Evolutionary conservation across 2,329 filamentous ascomycete species (phyloP).

Genomic region (Alternaria sp.): DNA sequence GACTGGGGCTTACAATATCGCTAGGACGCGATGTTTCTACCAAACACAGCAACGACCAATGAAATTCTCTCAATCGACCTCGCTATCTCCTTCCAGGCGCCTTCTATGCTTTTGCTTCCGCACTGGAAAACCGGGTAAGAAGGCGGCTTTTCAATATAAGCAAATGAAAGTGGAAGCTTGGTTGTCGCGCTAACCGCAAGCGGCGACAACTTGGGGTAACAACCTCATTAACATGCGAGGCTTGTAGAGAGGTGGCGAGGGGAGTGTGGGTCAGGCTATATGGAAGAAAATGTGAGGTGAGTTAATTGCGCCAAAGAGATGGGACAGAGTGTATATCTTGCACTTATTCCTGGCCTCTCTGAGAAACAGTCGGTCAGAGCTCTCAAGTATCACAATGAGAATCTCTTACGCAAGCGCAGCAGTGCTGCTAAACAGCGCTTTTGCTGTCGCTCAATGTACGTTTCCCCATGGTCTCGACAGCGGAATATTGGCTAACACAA

Average conservation of each 20-base stretch:
- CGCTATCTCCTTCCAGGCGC: conserved; percentile 8
- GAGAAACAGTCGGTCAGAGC: neutral
- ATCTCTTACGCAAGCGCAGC: conserved; percentile 6
- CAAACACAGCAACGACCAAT: conserved; percentile 11
- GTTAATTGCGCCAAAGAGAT: neutral
- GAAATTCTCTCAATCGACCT: neutral
- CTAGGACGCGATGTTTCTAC: neutral
- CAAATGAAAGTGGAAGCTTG: conserved; percentile 11
- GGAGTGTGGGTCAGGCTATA: neutral
- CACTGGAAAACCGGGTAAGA: conserved; percentile 11
- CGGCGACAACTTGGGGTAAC: neutral
- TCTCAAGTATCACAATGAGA: conserved; percentile 1
- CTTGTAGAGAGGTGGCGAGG: neutral
- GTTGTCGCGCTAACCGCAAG: conserved; percentile 1
- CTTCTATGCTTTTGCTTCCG: conserved; percentile 1
- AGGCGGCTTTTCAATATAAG: conserved; percentile 7
- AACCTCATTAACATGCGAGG: conserved; percentile 7
- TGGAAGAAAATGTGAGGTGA: neutral
- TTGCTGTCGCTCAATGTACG: conserved; percentile 20
- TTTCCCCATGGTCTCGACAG: neutral
- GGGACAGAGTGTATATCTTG: conserved; percentile 1
- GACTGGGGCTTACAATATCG: conserved; percentile 22
- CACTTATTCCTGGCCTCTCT: neutral
- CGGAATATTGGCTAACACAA: neutral
- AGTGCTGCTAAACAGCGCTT: conserved; percentile 19